A percentile compares a stretch with the other conserved stretches of the same genome.
Evolutionary conservation across 441 rosid species (phyloP).

Genomic region (Mallotus japonicus): DNA sequence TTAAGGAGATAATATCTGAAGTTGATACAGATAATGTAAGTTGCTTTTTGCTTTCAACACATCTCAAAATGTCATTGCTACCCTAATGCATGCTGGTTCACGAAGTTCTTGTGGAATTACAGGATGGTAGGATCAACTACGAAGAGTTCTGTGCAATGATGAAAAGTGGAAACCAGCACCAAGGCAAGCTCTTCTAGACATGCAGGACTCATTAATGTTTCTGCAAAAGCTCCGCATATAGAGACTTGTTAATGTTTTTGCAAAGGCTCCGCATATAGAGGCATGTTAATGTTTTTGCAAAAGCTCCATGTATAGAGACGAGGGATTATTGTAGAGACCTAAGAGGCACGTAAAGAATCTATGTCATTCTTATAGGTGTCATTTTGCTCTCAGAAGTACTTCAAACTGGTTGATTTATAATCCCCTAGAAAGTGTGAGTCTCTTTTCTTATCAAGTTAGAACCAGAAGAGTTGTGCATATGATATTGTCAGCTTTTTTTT

Average conservation of each 20-base stretch:
- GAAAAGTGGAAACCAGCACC: conserved; percentile 57
- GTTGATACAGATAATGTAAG: conserved; percentile 86
- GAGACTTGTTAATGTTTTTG: too few relatives aligned
- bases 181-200: conserved; percentile 18
- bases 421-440: not conserved
- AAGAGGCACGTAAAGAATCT: conserved; percentile 10
- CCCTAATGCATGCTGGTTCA: not conserved
- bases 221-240: not conserved
- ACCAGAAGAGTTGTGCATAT: conserved; percentile 5
- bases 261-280: not conserved
- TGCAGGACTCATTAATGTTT: not conserved
- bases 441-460: not conserved
- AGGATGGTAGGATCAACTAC: conserved; percentile 82
- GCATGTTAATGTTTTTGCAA: not conserved
- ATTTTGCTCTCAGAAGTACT: not conserved
- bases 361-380: not conserved
- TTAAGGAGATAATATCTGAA: conserved; percentile 72
- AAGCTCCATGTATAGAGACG: not conserved
- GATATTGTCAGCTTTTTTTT: too few relatives aligned
- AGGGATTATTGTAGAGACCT: not conserved
- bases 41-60: not conserved
- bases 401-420: not conserved
- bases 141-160: conserved; percentile 79
- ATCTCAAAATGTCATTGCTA: not conserved
- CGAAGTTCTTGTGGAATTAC: not conserved